A percentile compares a stretch with the other conserved stretches of the same genome.
Evolutionary conservation across 805 yeast species (phyloP).

Genomic region (Peterozyma toletana): DNA sequence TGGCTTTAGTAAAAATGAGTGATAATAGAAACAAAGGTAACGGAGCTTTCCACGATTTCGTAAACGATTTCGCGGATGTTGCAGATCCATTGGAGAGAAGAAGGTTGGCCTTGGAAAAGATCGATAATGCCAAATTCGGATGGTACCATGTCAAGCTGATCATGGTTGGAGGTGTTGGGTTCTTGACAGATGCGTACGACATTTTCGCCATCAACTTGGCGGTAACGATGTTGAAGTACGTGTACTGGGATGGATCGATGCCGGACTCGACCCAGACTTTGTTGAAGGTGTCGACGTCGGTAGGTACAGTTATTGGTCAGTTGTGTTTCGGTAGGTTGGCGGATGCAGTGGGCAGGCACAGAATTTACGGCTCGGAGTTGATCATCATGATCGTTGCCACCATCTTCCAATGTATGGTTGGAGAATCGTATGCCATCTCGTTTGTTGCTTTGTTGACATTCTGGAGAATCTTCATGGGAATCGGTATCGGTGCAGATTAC

Average conservation of each 20-base stretch:
- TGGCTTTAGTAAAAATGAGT: too few species aligned
- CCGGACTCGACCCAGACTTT: slow-evolving; percentile 63
- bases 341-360: slow-evolving; percentile 70
- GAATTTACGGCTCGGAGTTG: slow-evolving; percentile 71
- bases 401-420: slow-evolving; percentile 58
- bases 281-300: slow-evolving; percentile 76
- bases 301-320: slow-evolving; percentile 82
- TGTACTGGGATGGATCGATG: slow-evolving; percentile 51
- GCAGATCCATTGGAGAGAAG: slow-evolving; percentile 54
- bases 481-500: slow-evolving; percentile 89
- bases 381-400: slow-evolving; percentile 69
- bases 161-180: slow-evolving; percentile 75
- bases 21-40: slow-evolving; percentile 33
- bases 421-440: slow-evolving; percentile 56
- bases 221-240: slow-evolving; percentile 61
- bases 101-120: slow-evolving; percentile 52
- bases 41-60: slow-evolving; percentile 51
- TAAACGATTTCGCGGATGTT: slow-evolving; percentile 46
- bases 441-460: slow-evolving; percentile 61
- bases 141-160: slow-evolving; percentile 54
- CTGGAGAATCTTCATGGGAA: slow-evolving; percentile 75
- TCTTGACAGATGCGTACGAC: slow-evolving; percentile 79
- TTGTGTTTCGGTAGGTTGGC: slow-evolving; percentile 67
- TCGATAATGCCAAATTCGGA: slow-evolving; percentile 49
- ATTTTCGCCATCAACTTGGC: slow-evolving; percentile 76